Conservation (phyloP, 495 filamentous ascomycete species). For the Talaromyces trachyspermus region DNA sequence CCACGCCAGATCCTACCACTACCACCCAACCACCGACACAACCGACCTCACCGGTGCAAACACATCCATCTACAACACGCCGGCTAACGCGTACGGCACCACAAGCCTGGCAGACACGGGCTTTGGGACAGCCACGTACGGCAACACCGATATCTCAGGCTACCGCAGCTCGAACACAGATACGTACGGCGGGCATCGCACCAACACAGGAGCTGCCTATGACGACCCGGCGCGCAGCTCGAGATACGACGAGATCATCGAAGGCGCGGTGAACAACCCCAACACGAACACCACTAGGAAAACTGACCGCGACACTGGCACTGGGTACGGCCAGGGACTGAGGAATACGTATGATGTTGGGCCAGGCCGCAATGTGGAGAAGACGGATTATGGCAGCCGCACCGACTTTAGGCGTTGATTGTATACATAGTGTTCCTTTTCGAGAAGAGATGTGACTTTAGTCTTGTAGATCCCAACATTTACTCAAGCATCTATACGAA, state of each 20-base stretch:
- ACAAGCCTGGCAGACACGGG: background rate
- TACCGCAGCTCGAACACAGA: background rate
- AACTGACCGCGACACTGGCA: background rate
- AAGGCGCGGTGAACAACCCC: background rate
- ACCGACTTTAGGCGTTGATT: background rate
- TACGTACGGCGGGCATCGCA: background rate
- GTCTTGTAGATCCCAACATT: background rate
- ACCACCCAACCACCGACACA: background rate
- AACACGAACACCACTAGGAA: background rate
- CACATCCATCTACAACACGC: background rate
- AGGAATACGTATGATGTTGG: background rate
- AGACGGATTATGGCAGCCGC: background rate
- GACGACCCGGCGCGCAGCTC: background rate
- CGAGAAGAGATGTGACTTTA: background rate
- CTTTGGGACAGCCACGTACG: background rate
- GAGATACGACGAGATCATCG: background rate
- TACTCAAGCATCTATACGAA: background rate
- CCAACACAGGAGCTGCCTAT: background rate
- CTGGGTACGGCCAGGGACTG: background rate
- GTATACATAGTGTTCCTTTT: too few species aligned
- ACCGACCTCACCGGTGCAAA: background rate
- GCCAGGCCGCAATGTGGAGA: background rate
- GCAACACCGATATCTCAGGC: background rate
- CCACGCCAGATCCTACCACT: background rate
- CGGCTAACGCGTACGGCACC: background rate